Evolutionary conservation across 371 early-diverging fungal genomes (phyloP).

Genomic region (Mucor mucedo): DNA sequence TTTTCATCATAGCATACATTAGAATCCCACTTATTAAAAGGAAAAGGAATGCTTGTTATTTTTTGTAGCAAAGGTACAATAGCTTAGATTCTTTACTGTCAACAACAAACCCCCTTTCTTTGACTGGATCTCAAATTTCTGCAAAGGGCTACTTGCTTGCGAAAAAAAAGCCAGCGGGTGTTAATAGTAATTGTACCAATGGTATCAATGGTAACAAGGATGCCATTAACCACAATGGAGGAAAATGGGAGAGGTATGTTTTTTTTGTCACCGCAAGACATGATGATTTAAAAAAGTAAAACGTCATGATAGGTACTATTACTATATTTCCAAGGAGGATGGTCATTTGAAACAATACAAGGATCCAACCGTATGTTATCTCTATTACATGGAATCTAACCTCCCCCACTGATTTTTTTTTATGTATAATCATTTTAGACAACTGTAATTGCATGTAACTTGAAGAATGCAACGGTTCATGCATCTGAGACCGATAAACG

Average conservation of each 20-base stretch:
- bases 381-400: too few species aligned
- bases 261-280: too few species aligned
- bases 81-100: constrained; percentile 31
- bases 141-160: constrained; percentile 30
- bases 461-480: constrained; percentile 23
- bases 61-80: constrained; percentile 28
- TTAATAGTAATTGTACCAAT: constrained; percentile 13
- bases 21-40: background rate
- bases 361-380: constrained; percentile 16
- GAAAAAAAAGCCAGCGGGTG: constrained; percentile 17
- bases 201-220: constrained; percentile 11
- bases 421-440: constrained; percentile 7
- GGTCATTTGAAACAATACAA: constrained; percentile 37
- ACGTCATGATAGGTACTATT: constrained; percentile 20
- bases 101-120: constrained; percentile 11
- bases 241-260: constrained; percentile 35
- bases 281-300: background rate
- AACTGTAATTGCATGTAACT: constrained; percentile 18
- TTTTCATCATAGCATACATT: background rate
- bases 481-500: constrained; percentile 35
- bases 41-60: background rate
- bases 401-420: too few species aligned
- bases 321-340: constrained; percentile 34
- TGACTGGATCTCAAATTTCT: constrained; percentile 10
- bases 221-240: background rate